Base-by-base conservation (phyloP, 495 filamentous ascomycete species). In the Geopyxis carbonaria region DNA sequence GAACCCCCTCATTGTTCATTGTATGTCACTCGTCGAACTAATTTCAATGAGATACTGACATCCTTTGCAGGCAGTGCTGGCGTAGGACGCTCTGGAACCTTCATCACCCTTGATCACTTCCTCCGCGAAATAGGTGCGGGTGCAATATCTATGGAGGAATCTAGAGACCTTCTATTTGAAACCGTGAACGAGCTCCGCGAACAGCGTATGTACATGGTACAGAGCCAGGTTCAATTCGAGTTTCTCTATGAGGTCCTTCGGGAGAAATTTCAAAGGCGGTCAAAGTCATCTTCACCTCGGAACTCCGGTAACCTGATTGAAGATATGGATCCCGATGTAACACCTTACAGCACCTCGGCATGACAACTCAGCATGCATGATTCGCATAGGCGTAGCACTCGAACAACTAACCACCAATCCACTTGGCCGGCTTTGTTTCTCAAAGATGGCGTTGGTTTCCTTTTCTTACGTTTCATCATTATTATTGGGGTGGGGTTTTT, bases 191-290 rank as follows among this genome's bases (percentile, higher is more conserved):
- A 64, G 48, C 66, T 99, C 50, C 70, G 91, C 20, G 70, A 87
- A 59, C 91, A 99, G 62, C 67, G 91, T 25, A 81, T 82, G 70
- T 80, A 76, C 57, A 99, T 95, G 91, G 91, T 99, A 3, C 89
- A 95, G 59, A 77, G 78, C 21, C 79, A 86, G 52, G 58, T 67
- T 47, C 91, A 99, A 59, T 83, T 82, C 52, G 57, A 69, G 13
- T 95, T 99, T 54, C 69, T 99, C 30, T 95, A 99, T 60, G 73
- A 82, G 49, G 82, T 93, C 0, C 50, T 94, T 40, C 68, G 71
- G 31, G 80, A 86, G 57, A 62, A 75, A 46, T 80, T 56, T 38
- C 40, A 49, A 32, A 31, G 44, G 18, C 34, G 44, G 22, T 37
- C 43, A 13, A 56, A 53, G 23, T 53, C 50, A 4, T 44, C 50